These are phyloP conservation scores for Arctium minus DNA, from an alignment of 129 eudicot genomes.

Conservation along the genomic window DNA sequence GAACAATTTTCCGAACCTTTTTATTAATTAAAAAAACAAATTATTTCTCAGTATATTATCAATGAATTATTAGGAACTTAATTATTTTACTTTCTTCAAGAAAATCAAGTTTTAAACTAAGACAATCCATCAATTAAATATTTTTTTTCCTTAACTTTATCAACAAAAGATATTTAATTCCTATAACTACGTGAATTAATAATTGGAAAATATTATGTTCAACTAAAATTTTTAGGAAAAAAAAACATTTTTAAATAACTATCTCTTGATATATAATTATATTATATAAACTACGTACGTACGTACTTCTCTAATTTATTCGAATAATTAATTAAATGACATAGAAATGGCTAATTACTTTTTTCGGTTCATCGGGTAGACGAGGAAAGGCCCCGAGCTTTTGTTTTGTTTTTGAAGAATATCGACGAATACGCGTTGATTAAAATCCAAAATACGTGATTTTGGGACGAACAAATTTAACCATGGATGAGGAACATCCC, in stretches of 20 bases:
- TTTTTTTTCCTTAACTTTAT: background rate
- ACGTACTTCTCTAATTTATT: background rate
- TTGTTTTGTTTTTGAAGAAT: constrained; percentile 41
- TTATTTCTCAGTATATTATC: background rate
- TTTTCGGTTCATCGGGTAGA: constrained; percentile 67
- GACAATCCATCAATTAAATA: background rate
- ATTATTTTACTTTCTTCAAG: too few relatives aligned
- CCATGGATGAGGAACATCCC: constrained; percentile 96
- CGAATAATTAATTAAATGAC: background rate
- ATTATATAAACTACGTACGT: background rate
- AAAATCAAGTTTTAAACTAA: background rate
- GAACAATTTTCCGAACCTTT: background rate
- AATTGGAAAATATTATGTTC: background rate
- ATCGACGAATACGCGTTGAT: constrained; percentile 49
- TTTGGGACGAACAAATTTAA: constrained; percentile 74
- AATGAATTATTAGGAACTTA: too few relatives aligned
- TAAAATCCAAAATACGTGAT: constrained; percentile 56
- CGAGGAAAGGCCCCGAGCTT: constrained; percentile 66
- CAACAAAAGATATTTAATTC: background rate
- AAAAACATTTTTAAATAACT: too few relatives aligned
- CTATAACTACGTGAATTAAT: background rate
- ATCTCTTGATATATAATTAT: too few relatives aligned
- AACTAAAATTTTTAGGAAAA: too few relatives aligned
- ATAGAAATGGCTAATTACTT: constrained; percentile 29
- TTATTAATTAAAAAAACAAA: background rate